Evolutionary conservation across 371 early-diverging fungal genomes (phyloP).

Genomic region (Amoeboaphelidium protococcarum): DNA sequence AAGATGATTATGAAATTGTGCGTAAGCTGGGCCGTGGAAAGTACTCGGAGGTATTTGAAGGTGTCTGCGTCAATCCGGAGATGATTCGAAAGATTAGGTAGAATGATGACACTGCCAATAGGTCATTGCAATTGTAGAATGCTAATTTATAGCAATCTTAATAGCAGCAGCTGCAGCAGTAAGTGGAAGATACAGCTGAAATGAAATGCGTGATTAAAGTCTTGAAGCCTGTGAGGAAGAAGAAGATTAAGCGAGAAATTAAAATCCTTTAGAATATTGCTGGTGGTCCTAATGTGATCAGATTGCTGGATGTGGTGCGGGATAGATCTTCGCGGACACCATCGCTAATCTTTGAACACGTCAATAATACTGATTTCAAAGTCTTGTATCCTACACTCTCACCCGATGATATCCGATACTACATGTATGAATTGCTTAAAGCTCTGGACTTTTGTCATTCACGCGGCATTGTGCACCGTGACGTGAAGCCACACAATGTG

Average conservation of each 20-base stretch:
- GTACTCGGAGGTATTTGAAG: constrained; percentile 99
- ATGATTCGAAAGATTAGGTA: too few relatives aligned
- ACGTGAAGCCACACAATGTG: constrained; percentile 99
- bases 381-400: constrained; percentile 47
- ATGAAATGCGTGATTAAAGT: constrained; percentile 82
- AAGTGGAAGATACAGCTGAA: too few relatives aligned
- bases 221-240: constrained; percentile 94
- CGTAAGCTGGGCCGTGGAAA: constrained; percentile 95
- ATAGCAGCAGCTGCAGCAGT: too few relatives aligned
- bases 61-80: constrained; percentile 31
- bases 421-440: constrained; percentile 88
- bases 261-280: constrained; percentile 89
- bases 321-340: constrained; percentile 87
- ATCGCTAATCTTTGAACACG: constrained; percentile 86
- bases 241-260: constrained; percentile 97
- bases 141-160: too few relatives aligned
- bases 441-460: constrained; percentile 95
- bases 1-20: constrained; percentile 88
- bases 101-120: too few relatives aligned
- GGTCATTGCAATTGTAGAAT: too few relatives aligned
- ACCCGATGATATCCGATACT: constrained; percentile 82
- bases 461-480: constrained; percentile 98
- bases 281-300: constrained; percentile 79
- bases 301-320: constrained; percentile 77
- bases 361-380: constrained; percentile 59